Percentiles rank a stretch among this genome's conserved stretches.
These are phyloP conservation scores for Fusarium ramigenum DNA, from an alignment of 2,329 filamentous ascomycete genomes.

Conservation along the genomic window DNA sequence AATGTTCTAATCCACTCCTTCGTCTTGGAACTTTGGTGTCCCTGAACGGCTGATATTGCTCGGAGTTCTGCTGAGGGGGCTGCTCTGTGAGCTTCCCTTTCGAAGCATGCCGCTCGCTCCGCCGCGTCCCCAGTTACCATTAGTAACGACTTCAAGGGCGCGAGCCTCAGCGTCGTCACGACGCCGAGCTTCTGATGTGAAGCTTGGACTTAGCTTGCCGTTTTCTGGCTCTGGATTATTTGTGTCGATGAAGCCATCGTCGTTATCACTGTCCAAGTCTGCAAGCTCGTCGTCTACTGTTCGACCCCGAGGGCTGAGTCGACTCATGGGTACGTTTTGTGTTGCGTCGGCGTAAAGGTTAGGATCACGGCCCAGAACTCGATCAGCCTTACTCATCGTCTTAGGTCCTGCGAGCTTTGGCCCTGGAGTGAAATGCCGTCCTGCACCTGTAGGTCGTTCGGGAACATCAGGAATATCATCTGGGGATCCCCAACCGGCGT, in stretches of 20 bases:
- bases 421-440: constrained; percentile 46
- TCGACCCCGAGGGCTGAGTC: constrained; percentile 57
- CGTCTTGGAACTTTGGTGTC: constrained; percentile 39
- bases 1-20: constrained; percentile 48
- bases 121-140: constrained; percentile 51
- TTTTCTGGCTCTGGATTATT: constrained; percentile 47
- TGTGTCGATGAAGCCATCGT: constrained; percentile 43
- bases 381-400: constrained; percentile 65
- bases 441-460: constrained; percentile 42
- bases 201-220: constrained; percentile 51
- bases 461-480: constrained; percentile 41
- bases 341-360: constrained; percentile 63
- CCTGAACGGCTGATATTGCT: constrained; percentile 28
- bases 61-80: constrained; percentile 4
- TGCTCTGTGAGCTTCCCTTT: constrained; percentile 46
- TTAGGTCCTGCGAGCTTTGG: constrained; percentile 42
- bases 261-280: constrained; percentile 51
- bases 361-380: constrained; percentile 66
- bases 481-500: constrained; percentile 71
- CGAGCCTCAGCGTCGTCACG: constrained; percentile 56
- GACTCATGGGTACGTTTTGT: constrained; percentile 56
- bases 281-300: constrained; percentile 55
- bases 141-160: constrained; percentile 55
- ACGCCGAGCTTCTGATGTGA: constrained; percentile 48
- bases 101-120: constrained; percentile 56